Conservation (phyloP, 805 yeast species). For the Pichia manshurica region DNA sequence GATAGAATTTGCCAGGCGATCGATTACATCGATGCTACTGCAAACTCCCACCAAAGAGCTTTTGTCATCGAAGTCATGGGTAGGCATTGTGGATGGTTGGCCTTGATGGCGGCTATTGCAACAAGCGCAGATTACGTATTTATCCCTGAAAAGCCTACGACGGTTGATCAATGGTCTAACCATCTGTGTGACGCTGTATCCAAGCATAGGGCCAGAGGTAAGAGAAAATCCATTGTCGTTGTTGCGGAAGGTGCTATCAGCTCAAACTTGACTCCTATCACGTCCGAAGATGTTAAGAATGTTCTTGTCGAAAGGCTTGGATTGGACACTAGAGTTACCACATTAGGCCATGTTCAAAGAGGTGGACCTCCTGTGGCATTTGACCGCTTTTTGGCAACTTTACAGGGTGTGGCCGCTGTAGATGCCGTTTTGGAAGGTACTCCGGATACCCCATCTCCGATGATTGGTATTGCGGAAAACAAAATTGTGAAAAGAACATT, state of each 20-base stretch:
- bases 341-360: slow-evolving; percentile 76
- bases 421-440: slow-evolving; percentile 63
- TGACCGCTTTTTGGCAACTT: slow-evolving; percentile 65
- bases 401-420: slow-evolving; percentile 81
- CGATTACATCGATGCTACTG: slow-evolving; percentile 81
- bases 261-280: slow-evolving; percentile 59
- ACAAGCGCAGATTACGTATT: slow-evolving; percentile 77
- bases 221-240: slow-evolving; percentile 71
- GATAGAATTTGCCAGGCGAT: slow-evolving; percentile 70
- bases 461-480: slow-evolving; percentile 69
- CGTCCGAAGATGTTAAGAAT: slow-evolving; percentile 58
- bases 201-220: slow-evolving; percentile 64
- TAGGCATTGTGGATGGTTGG: slow-evolving; percentile 86
- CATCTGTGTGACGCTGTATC: slow-evolving; percentile 59
- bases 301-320: slow-evolving; percentile 58
- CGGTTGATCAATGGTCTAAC: slow-evolving; percentile 56
- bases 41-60: slow-evolving; percentile 76
- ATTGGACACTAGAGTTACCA: slow-evolving; percentile 71
- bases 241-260: slow-evolving; percentile 84
- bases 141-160: slow-evolving; percentile 75
- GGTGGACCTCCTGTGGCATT: slow-evolving; percentile 79
- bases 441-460: slow-evolving; percentile 71
- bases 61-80: slow-evolving; percentile 87
- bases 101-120: slow-evolving; percentile 72
- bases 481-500: slow-evolving; percentile 62